A percentile compares a stretch with the other conserved stretches of the same genome.
Evolutionary conservation across 2,329 filamentous ascomycete species (phyloP).

Genomic region (Elsinoe ampelina): DNA sequence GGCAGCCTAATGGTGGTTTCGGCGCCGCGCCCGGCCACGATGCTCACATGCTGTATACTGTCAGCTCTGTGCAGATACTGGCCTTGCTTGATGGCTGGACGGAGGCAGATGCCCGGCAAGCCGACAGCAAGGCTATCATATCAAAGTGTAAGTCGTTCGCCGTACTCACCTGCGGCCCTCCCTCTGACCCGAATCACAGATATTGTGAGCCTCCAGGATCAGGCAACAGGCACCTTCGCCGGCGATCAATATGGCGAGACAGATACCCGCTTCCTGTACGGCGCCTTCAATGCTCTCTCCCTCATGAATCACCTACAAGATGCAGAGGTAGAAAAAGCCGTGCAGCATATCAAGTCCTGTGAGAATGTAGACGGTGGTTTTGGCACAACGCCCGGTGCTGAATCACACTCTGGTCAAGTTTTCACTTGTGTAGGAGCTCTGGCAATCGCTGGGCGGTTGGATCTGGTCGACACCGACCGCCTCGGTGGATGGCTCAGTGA

Average conservation of each 20-base stretch:
- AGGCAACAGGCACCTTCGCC: slow-evolving; percentile 72
- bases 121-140: slow-evolving; percentile 59
- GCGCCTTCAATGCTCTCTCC: slow-evolving; percentile 79
- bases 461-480: slow-evolving; percentile 69
- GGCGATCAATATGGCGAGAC: slow-evolving; percentile 96
- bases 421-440: slow-evolving; percentile 88
- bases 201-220: slow-evolving; percentile 74
- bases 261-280: slow-evolving; percentile 90
- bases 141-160: slow-evolving; percentile 58
- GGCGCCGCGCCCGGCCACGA: slow-evolving; percentile 91
- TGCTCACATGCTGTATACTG: slow-evolving; percentile 90
- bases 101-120: slow-evolving; percentile 63
- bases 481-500: slow-evolving; percentile 88
- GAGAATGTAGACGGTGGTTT: slow-evolving; percentile 93
- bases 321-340: slow-evolving; percentile 71
- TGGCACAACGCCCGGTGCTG: slow-evolving; percentile 77
- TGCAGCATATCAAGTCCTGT: slow-evolving; percentile 69
- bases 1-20: slow-evolving; percentile 82
- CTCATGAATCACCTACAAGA: slow-evolving; percentile 64
- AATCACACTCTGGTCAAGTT: slow-evolving; percentile 91
- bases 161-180: not conserved
- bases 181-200: slow-evolving; percentile 36
- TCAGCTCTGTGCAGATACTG: slow-evolving; percentile 89
- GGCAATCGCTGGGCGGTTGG: slow-evolving; percentile 70
- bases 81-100: slow-evolving; percentile 76